Conservation (phyloP, 352 stramenopile genomes). For the Pythium rishiriense region DNA sequence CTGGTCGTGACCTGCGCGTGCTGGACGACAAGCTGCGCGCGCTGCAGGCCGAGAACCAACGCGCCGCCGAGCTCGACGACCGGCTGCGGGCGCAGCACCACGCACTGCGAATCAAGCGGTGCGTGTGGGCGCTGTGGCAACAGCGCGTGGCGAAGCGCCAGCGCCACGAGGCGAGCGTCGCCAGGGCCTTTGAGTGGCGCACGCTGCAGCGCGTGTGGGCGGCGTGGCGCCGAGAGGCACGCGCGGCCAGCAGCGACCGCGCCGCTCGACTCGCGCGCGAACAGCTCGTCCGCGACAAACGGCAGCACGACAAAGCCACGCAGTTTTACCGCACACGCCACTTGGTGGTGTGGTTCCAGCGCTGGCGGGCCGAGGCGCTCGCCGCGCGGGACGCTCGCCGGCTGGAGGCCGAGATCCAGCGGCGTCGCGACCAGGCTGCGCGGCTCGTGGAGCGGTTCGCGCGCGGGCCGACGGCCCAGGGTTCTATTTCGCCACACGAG, state of each 20-base stretch:
- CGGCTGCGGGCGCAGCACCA: slow-evolving; percentile 3
- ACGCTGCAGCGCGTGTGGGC: slow-evolving; percentile 27
- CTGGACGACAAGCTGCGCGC: slow-evolving; percentile 22
- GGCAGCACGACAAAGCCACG: slow-evolving; percentile 20
- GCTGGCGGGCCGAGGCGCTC: slow-evolving; percentile 33
- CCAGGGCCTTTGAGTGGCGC: slow-evolving; percentile 26
- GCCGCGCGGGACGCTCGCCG: slow-evolving; percentile 34
- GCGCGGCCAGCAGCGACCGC: slow-evolving; percentile 3
- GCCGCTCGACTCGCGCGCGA: slow-evolving; percentile 14
- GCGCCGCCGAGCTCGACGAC: slow-evolving; percentile 14
- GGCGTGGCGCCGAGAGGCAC: slow-evolving; percentile 19
- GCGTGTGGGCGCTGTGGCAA: slow-evolving; percentile 26
- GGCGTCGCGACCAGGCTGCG: slow-evolving; percentile 39
- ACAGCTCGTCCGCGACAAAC: slow-evolving; percentile 29
- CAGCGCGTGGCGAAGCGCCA: slow-evolving; percentile 15
- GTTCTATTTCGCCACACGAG: too few relatives aligned
- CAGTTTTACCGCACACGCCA: slow-evolving; percentile 37
- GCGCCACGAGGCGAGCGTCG: slow-evolving; percentile 16
- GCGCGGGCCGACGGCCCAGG: not conserved
- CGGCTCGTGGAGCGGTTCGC: slow-evolving; percentile 21
- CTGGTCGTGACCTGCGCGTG: slow-evolving; percentile 7
- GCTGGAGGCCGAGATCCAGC: slow-evolving; percentile 27
- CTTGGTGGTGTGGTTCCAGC: slow-evolving; percentile 54
- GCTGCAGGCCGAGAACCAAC: slow-evolving; percentile 27
- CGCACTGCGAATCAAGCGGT: slow-evolving; percentile 20